Evolutionary conservation across 805 yeast genomes (phyloP).

Genomic region (Saitoella complicata): DNA sequence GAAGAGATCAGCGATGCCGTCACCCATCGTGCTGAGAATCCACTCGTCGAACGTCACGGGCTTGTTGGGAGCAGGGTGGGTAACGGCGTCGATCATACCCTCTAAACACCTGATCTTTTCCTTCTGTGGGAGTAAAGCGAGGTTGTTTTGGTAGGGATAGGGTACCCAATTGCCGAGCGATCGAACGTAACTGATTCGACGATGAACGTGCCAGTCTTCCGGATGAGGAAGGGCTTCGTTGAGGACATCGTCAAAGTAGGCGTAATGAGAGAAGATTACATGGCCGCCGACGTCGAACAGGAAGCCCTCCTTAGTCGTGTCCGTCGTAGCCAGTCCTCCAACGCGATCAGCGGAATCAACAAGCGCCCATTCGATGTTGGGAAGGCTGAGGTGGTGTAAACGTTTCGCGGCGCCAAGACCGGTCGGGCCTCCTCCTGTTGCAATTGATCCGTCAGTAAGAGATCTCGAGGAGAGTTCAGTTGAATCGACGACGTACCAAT

Average conservation of each 20-base stretch:
- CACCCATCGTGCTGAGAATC: slow-evolving; percentile 7
- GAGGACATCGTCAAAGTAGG: slow-evolving; percentile 5
- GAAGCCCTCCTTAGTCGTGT: slow-evolving; percentile 7
- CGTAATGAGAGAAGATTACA: slow-evolving; percentile 7
- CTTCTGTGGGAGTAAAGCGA: slow-evolving; percentile 6
- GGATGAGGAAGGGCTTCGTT: slow-evolving; percentile 6
- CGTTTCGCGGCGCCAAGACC: slow-evolving; percentile 10
- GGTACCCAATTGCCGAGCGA: slow-evolving; percentile 7
- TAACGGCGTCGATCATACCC: slow-evolving; percentile 9
- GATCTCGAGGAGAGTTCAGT: too few relatives aligned
- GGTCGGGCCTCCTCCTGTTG: slow-evolving; percentile 5
- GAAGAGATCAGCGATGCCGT: slow-evolving; percentile 8
- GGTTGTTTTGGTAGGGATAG: slow-evolving; percentile 9
- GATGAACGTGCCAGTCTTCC: slow-evolving; percentile 8
- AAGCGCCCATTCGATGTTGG: slow-evolving; percentile 1
- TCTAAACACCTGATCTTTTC: slow-evolving; percentile 5
- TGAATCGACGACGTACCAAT: too few relatives aligned
- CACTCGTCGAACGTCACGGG: slow-evolving; percentile 8
- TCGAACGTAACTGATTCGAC: slow-evolving; percentile 7
- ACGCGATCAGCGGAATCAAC: slow-evolving; percentile 4
- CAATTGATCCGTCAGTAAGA: too few relatives aligned
- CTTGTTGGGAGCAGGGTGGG: slow-evolving; percentile 1
- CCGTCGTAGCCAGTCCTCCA: slow-evolving; percentile 9
- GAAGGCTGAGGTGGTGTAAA: slow-evolving; percentile 1
- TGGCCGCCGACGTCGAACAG: slow-evolving; percentile 7